Evolutionary conservation across 2,329 filamentous ascomycete genomes (phyloP).

Genomic region (Xylariaceae sp.): DNA sequence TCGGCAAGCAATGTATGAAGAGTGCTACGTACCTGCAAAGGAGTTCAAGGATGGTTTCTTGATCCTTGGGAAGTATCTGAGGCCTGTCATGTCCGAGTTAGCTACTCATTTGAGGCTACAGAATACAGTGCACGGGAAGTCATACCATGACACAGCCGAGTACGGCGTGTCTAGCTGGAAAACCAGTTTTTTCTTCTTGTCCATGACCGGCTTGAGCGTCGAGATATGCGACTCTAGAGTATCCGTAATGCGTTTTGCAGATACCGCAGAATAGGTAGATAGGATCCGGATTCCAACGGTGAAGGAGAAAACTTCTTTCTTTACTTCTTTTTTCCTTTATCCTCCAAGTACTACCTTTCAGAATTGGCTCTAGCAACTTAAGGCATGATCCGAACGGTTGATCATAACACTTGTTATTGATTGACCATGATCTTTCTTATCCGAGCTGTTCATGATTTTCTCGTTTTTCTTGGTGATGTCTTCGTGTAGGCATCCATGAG

Average conservation of each 20-base stretch:
- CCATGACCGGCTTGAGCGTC: conserved; percentile 33
- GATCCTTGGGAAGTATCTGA: conserved; percentile 49
- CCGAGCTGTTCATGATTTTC: no score
- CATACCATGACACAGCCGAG: conserved; percentile 55
- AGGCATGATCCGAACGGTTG: no score
- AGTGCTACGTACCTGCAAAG: conserved; percentile 53
- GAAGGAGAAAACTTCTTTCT: background rate
- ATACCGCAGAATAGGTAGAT: background rate
- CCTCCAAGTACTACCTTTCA: background rate
- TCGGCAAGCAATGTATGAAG: background rate
- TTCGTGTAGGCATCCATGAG: no score
- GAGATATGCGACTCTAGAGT: background rate
- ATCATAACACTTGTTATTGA: no score
- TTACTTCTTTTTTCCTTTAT: background rate
- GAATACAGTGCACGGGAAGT: background rate
- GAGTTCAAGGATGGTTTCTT: conserved; percentile 61
- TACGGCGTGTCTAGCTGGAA: conserved; percentile 64
- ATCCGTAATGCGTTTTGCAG: background rate
- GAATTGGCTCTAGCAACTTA: background rate
- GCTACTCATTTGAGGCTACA: background rate
- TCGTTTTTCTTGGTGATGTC: no score
- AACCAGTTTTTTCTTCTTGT: conserved; percentile 51
- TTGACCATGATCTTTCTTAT: no score
- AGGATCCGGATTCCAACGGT: background rate
- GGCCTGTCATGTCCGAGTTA: conserved; percentile 46